Percentiles rank a stretch among this genome's conserved stretches.
These are phyloP conservation scores for Phytopythium delawarense DNA, from an alignment of 352 stramenopile genomes.

Conservation along the genomic window DNA sequence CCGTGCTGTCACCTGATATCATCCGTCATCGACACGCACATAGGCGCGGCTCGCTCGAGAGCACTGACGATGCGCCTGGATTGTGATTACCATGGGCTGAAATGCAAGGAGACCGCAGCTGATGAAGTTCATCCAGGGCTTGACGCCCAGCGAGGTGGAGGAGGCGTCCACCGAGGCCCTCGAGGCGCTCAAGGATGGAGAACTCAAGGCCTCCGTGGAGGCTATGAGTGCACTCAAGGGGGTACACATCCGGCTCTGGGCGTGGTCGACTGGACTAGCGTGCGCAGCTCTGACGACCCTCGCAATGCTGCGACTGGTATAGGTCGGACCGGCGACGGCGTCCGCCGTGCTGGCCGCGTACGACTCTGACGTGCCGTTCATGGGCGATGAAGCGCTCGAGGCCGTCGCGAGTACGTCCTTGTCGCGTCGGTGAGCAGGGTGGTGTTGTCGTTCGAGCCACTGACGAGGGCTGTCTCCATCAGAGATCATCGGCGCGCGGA, in stretches of 20 bases:
- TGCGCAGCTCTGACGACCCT: neutral
- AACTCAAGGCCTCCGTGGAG: constrained; percentile 43
- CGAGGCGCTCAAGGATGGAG: constrained; percentile 15
- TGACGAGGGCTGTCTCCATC: neutral
- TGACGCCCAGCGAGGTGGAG: constrained; percentile 43
- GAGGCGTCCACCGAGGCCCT: constrained; percentile 41
- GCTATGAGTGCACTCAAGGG: constrained; percentile 63
- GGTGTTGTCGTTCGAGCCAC: neutral
- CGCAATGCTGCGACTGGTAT: constrained; percentile 1
- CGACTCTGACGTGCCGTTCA: constrained; percentile 64
- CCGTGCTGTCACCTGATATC: neutral
- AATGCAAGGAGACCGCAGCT: constrained; percentile 40
- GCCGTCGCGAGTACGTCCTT: constrained; percentile 42
- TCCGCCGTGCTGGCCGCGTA: constrained; percentile 72
- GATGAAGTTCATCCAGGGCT: constrained; percentile 60
- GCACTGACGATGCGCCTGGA: neutral
- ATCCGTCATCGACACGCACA: neutral
- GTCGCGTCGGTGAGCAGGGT: neutral
- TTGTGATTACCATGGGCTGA: neutral
- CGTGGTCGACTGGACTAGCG: neutral
- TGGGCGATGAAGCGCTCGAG: constrained; percentile 77
- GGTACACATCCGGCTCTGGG: constrained; percentile 18
- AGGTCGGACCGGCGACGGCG: constrained; percentile 76
- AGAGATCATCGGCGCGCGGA: constrained; percentile 63
- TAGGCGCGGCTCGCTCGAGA: neutral